These are phyloP conservation scores for Ceratocystiopsis minuta DNA, from an alignment of 2,329 filamentous ascomycete species.

Conservation along the genomic window DNA sequence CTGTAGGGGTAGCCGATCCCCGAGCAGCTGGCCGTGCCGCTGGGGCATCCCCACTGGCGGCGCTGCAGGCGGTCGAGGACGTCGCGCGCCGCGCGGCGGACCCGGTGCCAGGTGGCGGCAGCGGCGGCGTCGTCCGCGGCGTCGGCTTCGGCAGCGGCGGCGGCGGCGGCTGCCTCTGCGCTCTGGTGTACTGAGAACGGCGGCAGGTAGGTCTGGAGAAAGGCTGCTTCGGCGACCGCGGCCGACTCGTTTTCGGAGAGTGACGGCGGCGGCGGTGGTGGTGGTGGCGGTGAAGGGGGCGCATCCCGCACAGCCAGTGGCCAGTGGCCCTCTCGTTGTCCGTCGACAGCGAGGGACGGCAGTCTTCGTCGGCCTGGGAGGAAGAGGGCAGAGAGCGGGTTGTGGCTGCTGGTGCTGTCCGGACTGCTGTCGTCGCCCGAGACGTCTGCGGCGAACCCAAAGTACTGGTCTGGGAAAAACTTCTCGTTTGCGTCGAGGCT, in stretches of 20 bases:
- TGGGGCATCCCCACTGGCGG: constrained; percentile 47
- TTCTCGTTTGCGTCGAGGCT: constrained; percentile 52
- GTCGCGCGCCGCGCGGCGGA: constrained; percentile 27
- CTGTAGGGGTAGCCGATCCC: constrained; percentile 48
- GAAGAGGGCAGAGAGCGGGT: no score
- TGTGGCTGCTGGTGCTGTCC: no score
- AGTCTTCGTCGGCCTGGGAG: no score
- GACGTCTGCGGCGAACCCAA: constrained; percentile 18
- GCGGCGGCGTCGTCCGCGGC: constrained; percentile 7
- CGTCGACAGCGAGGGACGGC: no score
- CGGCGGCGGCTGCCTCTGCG: neutral
- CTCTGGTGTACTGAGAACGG: constrained; percentile 32
- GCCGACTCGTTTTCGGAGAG: no score
- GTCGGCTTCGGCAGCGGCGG: constrained; percentile 7
- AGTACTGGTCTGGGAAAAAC: constrained; percentile 51
- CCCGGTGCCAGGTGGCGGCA: constrained; percentile 13
- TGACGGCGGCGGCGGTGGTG: no score
- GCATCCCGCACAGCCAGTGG: neutral
- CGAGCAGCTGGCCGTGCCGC: constrained; percentile 45
- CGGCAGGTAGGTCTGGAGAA: constrained; percentile 21
- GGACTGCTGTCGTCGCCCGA: neutral
- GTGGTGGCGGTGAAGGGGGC: no score
- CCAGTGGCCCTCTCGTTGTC: neutral
- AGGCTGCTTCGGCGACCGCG: neutral
- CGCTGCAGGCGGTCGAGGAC: constrained; percentile 30